Conservation (phyloP, 768 basidiomycete species). For the Mycena haematopus region DNA sequence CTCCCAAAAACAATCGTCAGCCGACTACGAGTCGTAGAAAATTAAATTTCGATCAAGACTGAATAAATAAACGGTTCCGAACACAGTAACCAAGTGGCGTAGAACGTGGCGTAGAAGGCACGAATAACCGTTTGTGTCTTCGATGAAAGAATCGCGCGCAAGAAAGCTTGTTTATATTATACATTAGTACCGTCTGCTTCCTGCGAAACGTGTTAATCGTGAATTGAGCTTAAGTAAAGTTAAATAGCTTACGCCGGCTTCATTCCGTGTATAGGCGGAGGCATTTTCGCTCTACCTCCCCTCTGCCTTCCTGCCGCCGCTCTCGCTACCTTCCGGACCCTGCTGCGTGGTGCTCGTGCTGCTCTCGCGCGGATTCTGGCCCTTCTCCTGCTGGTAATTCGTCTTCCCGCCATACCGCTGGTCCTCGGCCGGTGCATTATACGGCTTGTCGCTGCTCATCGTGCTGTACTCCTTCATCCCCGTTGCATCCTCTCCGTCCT, state of each 20-base stretch:
- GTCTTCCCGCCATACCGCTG: conserved; percentile 35
- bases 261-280: not conserved
- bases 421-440: conserved; percentile 30
- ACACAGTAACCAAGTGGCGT: too few species aligned
- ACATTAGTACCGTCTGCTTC: not conserved
- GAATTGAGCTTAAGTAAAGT: not conserved
- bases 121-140: too few species aligned
- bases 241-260: not conserved
- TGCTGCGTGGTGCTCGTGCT: conserved; percentile 46
- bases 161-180: not conserved
- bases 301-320: conserved; percentile 43
- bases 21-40: too few species aligned
- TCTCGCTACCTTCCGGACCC: conserved; percentile 46
- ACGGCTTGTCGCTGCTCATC: conserved; percentile 35
- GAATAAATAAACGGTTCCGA: too few species aligned
- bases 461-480: conserved; percentile 35
- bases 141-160: not conserved
- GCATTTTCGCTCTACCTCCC: conserved; percentile 22
- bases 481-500: conserved; percentile 38
- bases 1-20: too few species aligned
- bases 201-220: not conserved
- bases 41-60: too few species aligned
- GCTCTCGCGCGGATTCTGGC: conserved; percentile 33
- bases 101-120: too few species aligned
- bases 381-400: conserved; percentile 15